These are phyloP conservation scores for Chlamydomonas asymmetrica DNA, from an alignment of 139 green algal species.

Conservation along the genomic window DNA sequence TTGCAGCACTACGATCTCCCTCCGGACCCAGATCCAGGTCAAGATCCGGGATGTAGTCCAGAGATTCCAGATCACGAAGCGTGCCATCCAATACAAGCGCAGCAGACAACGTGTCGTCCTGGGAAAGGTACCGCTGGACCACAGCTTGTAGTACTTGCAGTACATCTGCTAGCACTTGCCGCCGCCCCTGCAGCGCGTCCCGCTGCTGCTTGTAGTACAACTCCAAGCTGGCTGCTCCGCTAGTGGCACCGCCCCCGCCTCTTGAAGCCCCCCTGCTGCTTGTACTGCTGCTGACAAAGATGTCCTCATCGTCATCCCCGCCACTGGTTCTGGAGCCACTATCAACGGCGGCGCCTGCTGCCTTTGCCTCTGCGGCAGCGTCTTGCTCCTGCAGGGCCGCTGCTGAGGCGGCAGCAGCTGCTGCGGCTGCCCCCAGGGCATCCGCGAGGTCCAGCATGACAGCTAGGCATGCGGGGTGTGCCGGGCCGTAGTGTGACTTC, in stretches of 20 bases:
- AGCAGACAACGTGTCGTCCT: too few species aligned
- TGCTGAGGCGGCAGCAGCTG: not conserved
- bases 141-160: too few species aligned
- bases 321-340: not conserved
- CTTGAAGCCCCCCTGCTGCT: conserved; percentile 10
- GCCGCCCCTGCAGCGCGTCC: too few species aligned
- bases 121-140: too few species aligned
- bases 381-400: not conserved
- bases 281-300: too few species aligned
- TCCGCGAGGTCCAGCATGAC: conserved; percentile 42
- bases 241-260: conserved; percentile 4
- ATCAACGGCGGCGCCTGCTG: not conserved
- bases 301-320: not conserved
- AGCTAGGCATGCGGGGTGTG: conserved; percentile 23
- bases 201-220: too few species aligned
- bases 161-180: too few species aligned
- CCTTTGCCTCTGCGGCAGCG: not conserved
- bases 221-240: not conserved
- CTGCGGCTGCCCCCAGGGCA: conserved; percentile 11
- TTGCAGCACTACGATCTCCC: too few species aligned
- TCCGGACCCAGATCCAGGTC: too few species aligned
- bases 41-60: too few species aligned
- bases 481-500: conserved; percentile 12
- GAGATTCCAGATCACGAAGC: too few species aligned
- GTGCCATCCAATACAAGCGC: too few species aligned